phyloP scores from a whole-genome alignment of 225 moss, liverwort and hornwort genomes.

The Physcomitrellopsis africana region DNA sequence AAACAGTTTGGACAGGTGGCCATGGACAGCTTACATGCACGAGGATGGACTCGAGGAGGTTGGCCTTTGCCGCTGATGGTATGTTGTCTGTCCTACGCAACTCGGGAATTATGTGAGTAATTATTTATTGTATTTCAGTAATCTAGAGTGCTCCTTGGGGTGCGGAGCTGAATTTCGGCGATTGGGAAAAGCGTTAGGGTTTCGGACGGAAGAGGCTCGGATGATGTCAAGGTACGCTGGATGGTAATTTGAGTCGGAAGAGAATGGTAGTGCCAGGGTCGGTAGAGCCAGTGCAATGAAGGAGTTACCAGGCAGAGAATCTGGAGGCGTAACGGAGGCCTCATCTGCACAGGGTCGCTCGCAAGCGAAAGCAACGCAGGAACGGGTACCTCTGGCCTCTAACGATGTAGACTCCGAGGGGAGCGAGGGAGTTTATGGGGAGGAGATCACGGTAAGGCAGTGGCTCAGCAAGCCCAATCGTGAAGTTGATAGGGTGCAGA shows the following conservation, averaged over 20 bases:
- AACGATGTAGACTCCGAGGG: conserved; percentile 52
- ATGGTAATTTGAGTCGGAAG: conserved; percentile 8
- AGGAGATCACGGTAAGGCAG: conserved; percentile 84
- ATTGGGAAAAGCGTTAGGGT: conserved; percentile 13
- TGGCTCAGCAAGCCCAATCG: conserved; percentile 76
- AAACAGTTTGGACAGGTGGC: too few relatives aligned
- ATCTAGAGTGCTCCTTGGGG: too few relatives aligned
- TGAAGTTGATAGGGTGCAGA: conserved; percentile 77
- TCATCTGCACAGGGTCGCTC: conserved; percentile 30
- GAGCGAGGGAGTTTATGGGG: conserved; percentile 42
- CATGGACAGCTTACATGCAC: too few relatives aligned
- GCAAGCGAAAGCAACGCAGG: conserved; percentile 11
- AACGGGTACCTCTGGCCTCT: conserved; percentile 1
- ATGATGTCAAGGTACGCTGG: too few relatives aligned
- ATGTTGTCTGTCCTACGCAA: too few relatives aligned
- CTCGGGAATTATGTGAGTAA: too few relatives aligned
- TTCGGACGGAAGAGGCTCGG: background rate
- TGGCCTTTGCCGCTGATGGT: too few relatives aligned
- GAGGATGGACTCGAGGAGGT: too few relatives aligned
- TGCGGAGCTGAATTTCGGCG: too few relatives aligned
- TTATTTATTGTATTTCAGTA: too few relatives aligned
- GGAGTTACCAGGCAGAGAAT: conserved; percentile 30
- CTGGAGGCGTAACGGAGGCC: conserved; percentile 34
- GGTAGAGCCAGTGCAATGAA: conserved; percentile 38
- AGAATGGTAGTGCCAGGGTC: conserved; percentile 22